phyloP scores from a whole-genome alignment of 169 alveolate genomes.

The Plasmodium falciparum region DNA sequence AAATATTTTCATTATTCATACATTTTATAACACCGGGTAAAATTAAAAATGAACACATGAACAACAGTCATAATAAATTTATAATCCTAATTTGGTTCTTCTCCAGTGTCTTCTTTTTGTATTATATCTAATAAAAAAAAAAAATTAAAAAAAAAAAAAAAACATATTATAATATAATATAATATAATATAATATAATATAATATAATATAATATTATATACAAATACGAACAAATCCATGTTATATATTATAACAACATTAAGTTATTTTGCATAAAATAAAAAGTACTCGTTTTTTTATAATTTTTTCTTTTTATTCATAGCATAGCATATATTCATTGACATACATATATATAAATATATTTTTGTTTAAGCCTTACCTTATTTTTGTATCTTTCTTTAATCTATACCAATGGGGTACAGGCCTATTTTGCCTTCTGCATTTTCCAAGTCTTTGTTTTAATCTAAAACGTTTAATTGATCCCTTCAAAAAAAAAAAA shows the following conservation, averaged over 20 bases:
- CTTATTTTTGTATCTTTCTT: conserved; percentile 94
- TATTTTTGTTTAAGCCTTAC: conserved; percentile 77
- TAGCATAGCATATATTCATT: too few species aligned
- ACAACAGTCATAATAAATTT: conserved; percentile 48
- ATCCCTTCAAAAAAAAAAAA: conserved; percentile 86
- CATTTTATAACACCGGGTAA: too few species aligned
- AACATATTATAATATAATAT: too few species aligned
- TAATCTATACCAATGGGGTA: conserved; percentile 97
- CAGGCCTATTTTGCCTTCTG: conserved; percentile 96
- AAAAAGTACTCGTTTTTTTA: too few species aligned
- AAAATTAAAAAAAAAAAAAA: background rate
- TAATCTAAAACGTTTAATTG: conserved; percentile 92
- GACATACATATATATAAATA: background rate
- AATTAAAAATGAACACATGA: too few species aligned
- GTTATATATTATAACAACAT: background rate
- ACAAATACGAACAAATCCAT: background rate
- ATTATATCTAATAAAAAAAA: conserved; percentile 88
- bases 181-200: background rate
- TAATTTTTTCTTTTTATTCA: too few species aligned
- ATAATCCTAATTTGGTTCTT: conserved; percentile 96
- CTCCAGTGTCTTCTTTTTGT: conserved; percentile 97
- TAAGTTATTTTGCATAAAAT: too few species aligned
- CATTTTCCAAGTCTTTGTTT: conserved; percentile 95
- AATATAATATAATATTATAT: background rate
- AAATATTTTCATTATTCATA: too few species aligned